Conservation (phyloP, 805 yeast species). For the Candida sphagnicola region DNA sequence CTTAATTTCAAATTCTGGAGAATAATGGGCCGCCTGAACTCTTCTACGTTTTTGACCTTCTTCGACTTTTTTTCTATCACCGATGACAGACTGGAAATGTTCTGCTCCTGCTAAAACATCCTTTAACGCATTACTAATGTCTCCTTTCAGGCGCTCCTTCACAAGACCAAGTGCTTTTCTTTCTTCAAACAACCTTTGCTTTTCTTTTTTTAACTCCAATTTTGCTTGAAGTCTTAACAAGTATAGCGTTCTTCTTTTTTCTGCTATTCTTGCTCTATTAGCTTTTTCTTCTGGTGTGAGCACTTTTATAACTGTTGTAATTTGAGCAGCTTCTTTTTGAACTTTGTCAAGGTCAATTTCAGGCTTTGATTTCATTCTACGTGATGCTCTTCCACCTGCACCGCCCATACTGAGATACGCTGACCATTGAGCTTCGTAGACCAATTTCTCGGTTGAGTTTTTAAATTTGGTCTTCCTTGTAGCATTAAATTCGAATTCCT, state of each 20-base stretch:
- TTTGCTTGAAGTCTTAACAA: conserved; percentile 3
- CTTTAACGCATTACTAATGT: conserved; percentile 2
- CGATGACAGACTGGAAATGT: conserved; percentile 39
- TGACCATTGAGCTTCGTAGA: conserved; percentile 40
- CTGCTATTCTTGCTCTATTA: conserved; percentile 7
- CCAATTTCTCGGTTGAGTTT: conserved; percentile 24
- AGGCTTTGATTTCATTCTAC: conserved; percentile 11
- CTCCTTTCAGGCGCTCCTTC: background rate
- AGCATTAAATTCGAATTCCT: conserved; percentile 21
- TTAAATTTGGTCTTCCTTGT: conserved; percentile 25
- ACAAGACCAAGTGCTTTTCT: conserved; percentile 3
- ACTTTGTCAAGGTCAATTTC: conserved; percentile 14
- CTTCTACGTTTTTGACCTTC: conserved; percentile 32
- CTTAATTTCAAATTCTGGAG: conserved; percentile 20
- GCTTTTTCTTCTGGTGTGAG: conserved; percentile 13
- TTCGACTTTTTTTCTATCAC: conserved; percentile 28
- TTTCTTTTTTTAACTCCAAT: conserved; percentile 1
- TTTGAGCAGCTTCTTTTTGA: conserved; percentile 10
- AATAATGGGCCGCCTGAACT: conserved; percentile 20
- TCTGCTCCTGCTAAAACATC: conserved; percentile 21
- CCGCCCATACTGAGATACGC: conserved; percentile 12
- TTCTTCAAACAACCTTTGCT: background rate
- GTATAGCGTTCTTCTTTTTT: conserved; percentile 2
- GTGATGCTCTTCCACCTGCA: background rate
- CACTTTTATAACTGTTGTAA: conserved; percentile 5